Evolutionary conservation across 2,329 filamentous ascomycete species (phyloP).

Genomic region (Samsoniella hepiali): DNA sequence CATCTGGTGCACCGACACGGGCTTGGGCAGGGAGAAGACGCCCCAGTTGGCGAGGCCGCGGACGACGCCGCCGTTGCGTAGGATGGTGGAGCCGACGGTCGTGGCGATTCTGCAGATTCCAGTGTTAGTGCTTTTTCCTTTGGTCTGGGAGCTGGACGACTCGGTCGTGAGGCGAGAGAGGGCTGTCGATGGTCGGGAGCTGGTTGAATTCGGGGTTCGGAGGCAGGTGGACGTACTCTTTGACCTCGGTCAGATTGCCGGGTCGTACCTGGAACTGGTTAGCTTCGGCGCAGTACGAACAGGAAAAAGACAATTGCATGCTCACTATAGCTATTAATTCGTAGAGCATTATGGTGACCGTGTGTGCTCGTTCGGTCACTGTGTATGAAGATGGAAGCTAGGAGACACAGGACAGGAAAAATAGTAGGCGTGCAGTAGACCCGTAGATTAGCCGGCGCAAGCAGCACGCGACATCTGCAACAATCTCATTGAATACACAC

Average conservation of each 20-base stretch:
- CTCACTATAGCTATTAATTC: conserved; percentile 93
- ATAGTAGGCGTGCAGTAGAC: conserved; percentile 6
- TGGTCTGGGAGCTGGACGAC: neutral
- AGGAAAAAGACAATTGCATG: conserved; percentile 20
- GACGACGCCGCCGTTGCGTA: conserved; percentile 81
- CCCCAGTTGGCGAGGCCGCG: conserved; percentile 96
- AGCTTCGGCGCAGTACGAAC: neutral
- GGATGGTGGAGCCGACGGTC: conserved; percentile 77
- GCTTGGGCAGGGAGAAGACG: conserved; percentile 78
- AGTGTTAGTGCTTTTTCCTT: conserved; percentile 17
- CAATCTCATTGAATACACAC: too few species aligned
- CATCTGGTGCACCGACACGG: conserved; percentile 75
- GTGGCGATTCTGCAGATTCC: conserved; percentile 68
- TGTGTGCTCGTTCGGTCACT: conserved; percentile 26
- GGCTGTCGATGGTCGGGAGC: conserved; percentile 4
- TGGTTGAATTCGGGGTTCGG: neutral
- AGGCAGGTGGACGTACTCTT: conserved; percentile 66
- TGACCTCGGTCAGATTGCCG: conserved; percentile 84
- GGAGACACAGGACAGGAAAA: conserved; percentile 19
- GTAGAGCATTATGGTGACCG: conserved; percentile 74
- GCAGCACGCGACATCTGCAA: neutral
- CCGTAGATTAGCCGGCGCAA: conserved; percentile 33
- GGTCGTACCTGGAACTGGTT: conserved; percentile 70
- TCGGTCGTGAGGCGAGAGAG: too few species aligned
- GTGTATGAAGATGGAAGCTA: neutral